Base-by-base conservation (phyloP, 2,329 filamentous ascomycete species). In the Colletotrichum karsti region DNA sequence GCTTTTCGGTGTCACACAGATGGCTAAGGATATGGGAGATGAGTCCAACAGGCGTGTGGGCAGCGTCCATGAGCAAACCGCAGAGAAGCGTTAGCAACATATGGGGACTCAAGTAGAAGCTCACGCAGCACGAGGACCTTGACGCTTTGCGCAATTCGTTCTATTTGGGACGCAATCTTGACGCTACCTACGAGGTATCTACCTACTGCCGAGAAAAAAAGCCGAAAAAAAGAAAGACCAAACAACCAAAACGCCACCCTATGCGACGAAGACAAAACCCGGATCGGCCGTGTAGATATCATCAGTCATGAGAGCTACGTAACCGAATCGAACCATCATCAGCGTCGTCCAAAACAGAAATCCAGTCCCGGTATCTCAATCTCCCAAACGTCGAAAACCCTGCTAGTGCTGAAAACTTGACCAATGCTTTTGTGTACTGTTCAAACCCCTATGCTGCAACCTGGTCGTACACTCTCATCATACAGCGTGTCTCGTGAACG, bases 1-100 rank as follows among this genome's bases (percentile, higher is more conserved):
- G 72, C 81, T 91, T 15, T 91, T 91, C 75, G 89, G 89, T 50
- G 82, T 90, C 54, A 86, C 85, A 4, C 85, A n/a, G n/a, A n/a
- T n/a, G 33, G 62, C 70, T 57, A 70, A 76, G 67, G 61, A 75
- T 5, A 74, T 79, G 10, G 72, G 74, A 7, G 77, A 72, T 18
- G 77, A 80, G 71, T 71, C 75, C 1, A 77, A 77, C 71, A 62
- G 63, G 15, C 75, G 64, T 56, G 63, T 50, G 64, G 72, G 70
- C 72, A 72, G 84, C 83, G 82, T 77, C 82, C 69, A 82, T 85
- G 70, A 82, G 81, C 73, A 85, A 30, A 20, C 44, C 5, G 20
- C 18, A 4, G 60, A 57, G 35, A 57, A 57, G 30, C 48, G 35
- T 28, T 26, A 42, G 58, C 53, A 60, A 7, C 2, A 8, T 9